Evolutionary conservation across 1,139 yeast genomes (phyloP).

Genomic region (Ogataea hybrid): DNA sequence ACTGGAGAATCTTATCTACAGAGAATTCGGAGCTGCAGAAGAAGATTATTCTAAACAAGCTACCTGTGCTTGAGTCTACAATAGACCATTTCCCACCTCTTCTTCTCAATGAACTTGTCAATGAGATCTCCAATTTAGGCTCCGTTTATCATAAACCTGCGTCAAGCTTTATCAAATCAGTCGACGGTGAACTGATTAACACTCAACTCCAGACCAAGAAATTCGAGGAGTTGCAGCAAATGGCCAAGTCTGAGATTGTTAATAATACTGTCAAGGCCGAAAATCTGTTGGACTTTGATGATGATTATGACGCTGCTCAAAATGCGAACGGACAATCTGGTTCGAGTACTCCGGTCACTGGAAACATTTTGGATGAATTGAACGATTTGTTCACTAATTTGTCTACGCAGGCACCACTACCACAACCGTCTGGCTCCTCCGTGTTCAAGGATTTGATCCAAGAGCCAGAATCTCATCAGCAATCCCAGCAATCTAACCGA

Average conservation of each 20-base stretch:
- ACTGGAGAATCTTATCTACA: constrained; percentile 87
- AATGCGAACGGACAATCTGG: neutral
- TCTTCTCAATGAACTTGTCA: constrained; percentile 62
- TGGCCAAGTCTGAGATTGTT: constrained; percentile 77
- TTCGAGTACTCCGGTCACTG: constrained; percentile 8
- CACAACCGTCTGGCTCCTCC: constrained; percentile 4
- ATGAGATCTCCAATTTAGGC: constrained; percentile 81
- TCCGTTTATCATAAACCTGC: constrained; percentile 90
- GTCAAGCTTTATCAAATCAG: constrained; percentile 53
- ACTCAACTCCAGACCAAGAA: constrained; percentile 33
- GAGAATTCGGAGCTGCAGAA: constrained; percentile 44
- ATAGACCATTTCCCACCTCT: constrained; percentile 69
- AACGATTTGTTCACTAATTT: constrained; percentile 59
- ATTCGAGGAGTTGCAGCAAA: constrained; percentile 72
- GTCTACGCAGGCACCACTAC: constrained; percentile 12
- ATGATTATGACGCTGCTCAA: constrained; percentile 30
- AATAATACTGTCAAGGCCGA: constrained; percentile 65
- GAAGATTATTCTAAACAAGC: constrained; percentile 54
- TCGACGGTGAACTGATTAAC: constrained; percentile 21
- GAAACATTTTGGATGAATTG: constrained; percentile 59
- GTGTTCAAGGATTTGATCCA: constrained; percentile 9
- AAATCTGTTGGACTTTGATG: constrained; percentile 82
- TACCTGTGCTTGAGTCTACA: constrained; percentile 72
- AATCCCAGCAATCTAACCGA: constrained; percentile 12
- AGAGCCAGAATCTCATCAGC: neutral